A percentile compares a stretch with the other conserved stretches of the same genome.
Conservation (phyloP, 805 yeast genomes). For the Lipomyces starkeyi region DNA sequence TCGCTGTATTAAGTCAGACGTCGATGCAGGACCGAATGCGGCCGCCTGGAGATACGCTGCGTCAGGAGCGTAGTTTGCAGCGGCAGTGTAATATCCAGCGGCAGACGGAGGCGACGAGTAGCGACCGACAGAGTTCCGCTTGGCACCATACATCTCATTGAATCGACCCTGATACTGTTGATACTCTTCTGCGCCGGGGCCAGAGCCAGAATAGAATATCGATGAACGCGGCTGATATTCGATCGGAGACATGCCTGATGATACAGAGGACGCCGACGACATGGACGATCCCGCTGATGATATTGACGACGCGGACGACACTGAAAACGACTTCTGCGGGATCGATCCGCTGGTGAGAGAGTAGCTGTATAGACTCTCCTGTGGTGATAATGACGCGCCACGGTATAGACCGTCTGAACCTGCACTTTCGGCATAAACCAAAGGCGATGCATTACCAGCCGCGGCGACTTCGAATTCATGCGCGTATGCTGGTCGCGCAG, state of each 20-base stretch:
- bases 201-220: not conserved
- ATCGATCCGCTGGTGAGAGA: slow-evolving; percentile 3
- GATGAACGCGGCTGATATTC: slow-evolving; percentile 26
- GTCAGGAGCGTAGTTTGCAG: slow-evolving; percentile 12
- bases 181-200: not conserved
- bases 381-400: slow-evolving; percentile 7
- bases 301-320: slow-evolving; percentile 25
- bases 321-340: slow-evolving; percentile 18
- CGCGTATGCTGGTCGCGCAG: slow-evolving; percentile 10
- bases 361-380: slow-evolving; percentile 6
- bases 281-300: slow-evolving; percentile 18
- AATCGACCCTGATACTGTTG: slow-evolving; percentile 3
- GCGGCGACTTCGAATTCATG: slow-evolving; percentile 5
- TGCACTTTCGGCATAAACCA: slow-evolving; percentile 8
- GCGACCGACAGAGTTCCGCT: not conserved
- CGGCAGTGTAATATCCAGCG: slow-evolving; percentile 25
- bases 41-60: slow-evolving; percentile 14
- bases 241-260: slow-evolving; percentile 22
- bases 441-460: not conserved
- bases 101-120: slow-evolving; percentile 15
- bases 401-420: not conserved
- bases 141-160: slow-evolving; percentile 1
- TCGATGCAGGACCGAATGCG: slow-evolving; percentile 9
- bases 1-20: slow-evolving; percentile 13
- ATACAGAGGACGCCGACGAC: slow-evolving; percentile 11